Conservation (phyloP, 1,284 basidiomycete genomes). For the Ustilago nuda region DNA sequence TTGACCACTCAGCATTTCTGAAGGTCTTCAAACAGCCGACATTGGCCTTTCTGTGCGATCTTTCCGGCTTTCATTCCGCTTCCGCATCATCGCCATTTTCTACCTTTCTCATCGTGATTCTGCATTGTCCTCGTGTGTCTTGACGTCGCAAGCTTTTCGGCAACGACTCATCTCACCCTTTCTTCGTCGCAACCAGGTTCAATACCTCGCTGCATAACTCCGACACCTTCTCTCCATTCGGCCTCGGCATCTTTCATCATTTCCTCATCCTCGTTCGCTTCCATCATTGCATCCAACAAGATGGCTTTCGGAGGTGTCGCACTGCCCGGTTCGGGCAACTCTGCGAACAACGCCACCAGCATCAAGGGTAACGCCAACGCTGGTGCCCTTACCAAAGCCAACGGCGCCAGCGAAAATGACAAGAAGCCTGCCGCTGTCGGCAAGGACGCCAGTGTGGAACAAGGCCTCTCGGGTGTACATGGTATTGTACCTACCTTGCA, state of each 20-base stretch:
- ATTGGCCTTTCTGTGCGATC: slow-evolving; percentile 21
- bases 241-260: background rate
- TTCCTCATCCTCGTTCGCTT: slow-evolving; percentile 8
- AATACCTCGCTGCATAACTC: slow-evolving; percentile 11
- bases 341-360: slow-evolving; percentile 34
- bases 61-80: slow-evolving; percentile 7
- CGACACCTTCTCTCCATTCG: slow-evolving; percentile 16
- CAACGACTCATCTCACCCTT: slow-evolving; percentile 8
- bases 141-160: slow-evolving; percentile 7
- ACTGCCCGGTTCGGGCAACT: slow-evolving; percentile 45
- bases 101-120: slow-evolving; percentile 11
- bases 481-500: slow-evolving; percentile 70
- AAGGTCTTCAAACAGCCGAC: slow-evolving; percentile 27
- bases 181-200: slow-evolving; percentile 20
- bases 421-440: slow-evolving; percentile 35
- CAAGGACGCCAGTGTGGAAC: slow-evolving; percentile 52
- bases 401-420: slow-evolving; percentile 40
- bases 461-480: slow-evolving; percentile 66
- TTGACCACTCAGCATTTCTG: slow-evolving; percentile 10
- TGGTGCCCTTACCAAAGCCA: slow-evolving; percentile 32
- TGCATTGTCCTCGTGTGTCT: background rate
- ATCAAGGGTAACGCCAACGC: slow-evolving; percentile 29
- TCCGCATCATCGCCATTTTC: slow-evolving; percentile 9
- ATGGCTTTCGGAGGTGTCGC: slow-evolving; percentile 57
- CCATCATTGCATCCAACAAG: slow-evolving; percentile 6